Conservation (phyloP, 208 protist species). For the Novymonas esmeraldas region DNA sequence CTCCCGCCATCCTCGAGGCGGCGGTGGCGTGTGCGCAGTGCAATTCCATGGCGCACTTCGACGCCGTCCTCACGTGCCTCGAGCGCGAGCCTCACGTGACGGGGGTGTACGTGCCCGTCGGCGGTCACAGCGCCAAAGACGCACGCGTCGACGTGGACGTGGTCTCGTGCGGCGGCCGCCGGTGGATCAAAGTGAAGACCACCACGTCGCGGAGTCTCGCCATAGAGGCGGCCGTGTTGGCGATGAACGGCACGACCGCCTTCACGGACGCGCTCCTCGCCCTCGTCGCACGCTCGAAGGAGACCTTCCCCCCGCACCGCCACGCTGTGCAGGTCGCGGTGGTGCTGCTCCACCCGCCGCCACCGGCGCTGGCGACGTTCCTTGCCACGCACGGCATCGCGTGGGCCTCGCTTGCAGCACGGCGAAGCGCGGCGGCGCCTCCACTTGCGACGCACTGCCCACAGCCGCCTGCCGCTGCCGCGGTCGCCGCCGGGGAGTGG, state of each 20-base stretch:
- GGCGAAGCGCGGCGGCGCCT: too few species aligned
- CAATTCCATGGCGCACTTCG: constrained; percentile 37
- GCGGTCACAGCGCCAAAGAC: constrained; percentile 2
- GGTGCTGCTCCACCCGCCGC: constrained; percentile 31
- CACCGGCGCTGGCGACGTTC: constrained; percentile 10
- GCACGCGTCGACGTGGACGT: constrained; percentile 58
- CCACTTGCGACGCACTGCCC: neutral
- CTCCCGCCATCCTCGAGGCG: constrained; percentile 12
- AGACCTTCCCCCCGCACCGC: constrained; percentile 31
- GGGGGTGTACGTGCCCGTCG: constrained; percentile 38
- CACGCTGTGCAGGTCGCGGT: constrained; percentile 32
- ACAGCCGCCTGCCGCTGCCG: neutral
- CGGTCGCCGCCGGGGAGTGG: constrained; percentile 7
- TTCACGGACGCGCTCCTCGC: constrained; percentile 30
- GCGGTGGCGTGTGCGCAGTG: constrained; percentile 33
- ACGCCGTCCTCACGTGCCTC: constrained; percentile 34
- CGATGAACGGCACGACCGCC: constrained; percentile 22
- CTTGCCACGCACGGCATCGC: constrained; percentile 13
- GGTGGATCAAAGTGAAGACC: constrained; percentile 71
- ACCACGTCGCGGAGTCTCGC: constrained; percentile 28
- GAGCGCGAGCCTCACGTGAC: constrained; percentile 41
- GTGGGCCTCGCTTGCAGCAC: constrained; percentile 2
- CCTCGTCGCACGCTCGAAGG: constrained; percentile 24
- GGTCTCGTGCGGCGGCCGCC: constrained; percentile 47
- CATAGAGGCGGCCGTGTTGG: constrained; percentile 22